Percentiles rank a stretch among this genome's conserved stretches.
phyloP scores from a whole-genome alignment of 2,329 filamentous ascomycete genomes.

The Nemania sp. region DNA sequence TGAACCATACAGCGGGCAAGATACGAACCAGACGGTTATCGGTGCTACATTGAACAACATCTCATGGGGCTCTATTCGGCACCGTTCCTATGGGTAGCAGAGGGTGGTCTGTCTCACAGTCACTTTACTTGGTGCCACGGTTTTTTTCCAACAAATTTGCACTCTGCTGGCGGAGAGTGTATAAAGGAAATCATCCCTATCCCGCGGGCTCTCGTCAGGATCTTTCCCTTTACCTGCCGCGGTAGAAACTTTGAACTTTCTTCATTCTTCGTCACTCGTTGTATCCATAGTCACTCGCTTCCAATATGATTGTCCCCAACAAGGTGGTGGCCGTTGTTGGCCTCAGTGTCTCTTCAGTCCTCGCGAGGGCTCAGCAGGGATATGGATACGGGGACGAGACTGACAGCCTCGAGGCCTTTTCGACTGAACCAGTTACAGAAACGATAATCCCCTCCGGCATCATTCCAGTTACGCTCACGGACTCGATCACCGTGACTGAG shows the following conservation, averaged over 20 bases:
- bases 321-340: slow-evolving; percentile 3
- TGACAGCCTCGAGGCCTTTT: slow-evolving; percentile 2
- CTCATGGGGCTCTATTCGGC: too few species aligned
- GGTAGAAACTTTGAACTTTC: not conserved
- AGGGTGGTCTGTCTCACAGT: too few species aligned
- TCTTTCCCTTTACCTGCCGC: not conserved
- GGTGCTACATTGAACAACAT: too few species aligned
- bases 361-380: slow-evolving; percentile 10
- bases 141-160: too few species aligned
- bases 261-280: slow-evolving; percentile 8
- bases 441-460: not conserved
- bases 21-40: too few species aligned
- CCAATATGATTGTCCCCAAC: slow-evolving; percentile 13
- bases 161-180: too few species aligned
- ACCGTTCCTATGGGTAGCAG: too few species aligned
- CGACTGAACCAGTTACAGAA: not conserved
- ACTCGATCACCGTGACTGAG: slow-evolving; percentile 19
- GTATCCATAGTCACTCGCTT: slow-evolving; percentile 11
- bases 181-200: too few species aligned
- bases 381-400: slow-evolving; percentile 22
- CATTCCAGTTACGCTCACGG: slow-evolving; percentile 14
- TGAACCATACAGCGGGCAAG: too few species aligned
- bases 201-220: too few species aligned
- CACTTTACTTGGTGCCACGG: too few species aligned
- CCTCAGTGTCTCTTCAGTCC: slow-evolving; percentile 7